Conservation (phyloP, 805 yeast genomes). For the Saccharomycopsis vini region DNA sequence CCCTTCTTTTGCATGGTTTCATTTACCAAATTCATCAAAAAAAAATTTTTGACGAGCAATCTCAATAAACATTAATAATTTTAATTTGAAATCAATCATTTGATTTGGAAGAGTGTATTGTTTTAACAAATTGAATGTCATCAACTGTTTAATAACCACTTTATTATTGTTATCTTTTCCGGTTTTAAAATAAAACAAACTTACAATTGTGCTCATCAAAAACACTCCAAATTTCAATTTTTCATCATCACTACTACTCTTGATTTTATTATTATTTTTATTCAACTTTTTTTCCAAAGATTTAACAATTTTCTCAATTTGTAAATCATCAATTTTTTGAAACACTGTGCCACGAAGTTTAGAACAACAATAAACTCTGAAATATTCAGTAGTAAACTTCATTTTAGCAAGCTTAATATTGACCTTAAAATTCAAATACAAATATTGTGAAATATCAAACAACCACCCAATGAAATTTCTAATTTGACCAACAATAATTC, state of each 20-base stretch:
- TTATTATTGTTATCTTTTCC: background rate
- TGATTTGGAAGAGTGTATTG: background rate
- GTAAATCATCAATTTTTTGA: no score
- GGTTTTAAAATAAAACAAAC: background rate
- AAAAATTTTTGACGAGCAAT: background rate
- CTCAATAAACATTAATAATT: conserved; percentile 6
- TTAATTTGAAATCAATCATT: background rate
- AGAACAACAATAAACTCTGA: no score
- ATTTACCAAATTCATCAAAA: background rate
- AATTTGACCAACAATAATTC: no score
- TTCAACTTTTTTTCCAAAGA: no score
- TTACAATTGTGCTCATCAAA: background rate
- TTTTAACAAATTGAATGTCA: background rate
- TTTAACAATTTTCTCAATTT: no score
- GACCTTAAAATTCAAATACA: no score
- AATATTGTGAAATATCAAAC: no score
- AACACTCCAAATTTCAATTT: background rate
- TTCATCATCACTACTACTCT: no score
- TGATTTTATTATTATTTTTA: background rate
- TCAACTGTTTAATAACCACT: background rate
- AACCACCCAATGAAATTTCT: no score
- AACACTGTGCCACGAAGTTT: no score
- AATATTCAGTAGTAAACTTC: no score
- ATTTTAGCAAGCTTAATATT: no score
- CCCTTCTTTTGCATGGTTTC: background rate